Evolutionary conservation across 192 early-diverging fungal genomes (phyloP), one percentile per base, ranked within the genome.

Genomic region (Chytriomyces hyalinus): DNA sequence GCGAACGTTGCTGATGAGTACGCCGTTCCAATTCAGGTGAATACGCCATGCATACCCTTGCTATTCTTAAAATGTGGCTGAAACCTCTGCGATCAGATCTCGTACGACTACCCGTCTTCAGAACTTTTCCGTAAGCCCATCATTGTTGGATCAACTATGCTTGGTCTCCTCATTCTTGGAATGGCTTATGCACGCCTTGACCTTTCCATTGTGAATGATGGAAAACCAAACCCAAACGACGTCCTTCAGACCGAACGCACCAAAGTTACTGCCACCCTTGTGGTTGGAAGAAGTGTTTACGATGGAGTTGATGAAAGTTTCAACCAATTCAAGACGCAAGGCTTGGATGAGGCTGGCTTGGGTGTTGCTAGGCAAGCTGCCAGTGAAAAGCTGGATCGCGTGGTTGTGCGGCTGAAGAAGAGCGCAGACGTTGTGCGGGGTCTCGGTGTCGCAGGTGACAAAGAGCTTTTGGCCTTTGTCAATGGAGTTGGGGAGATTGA

Each of bases 1-100:
- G 75, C 74, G 46, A 94, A 94, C 68, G 80, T 98, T 9, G 89
- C 96, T 45, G 88, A 92, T 65, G 93, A 93, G 63, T 84, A 92
- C 46, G 80, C 74, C 5, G 76, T 72, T 15, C 68, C 73, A 15
- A 50, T 84, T 75, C 57, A 68, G 66, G 82, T 83, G 49, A 15
- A 36, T 36, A 36, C 0, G 36, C 36, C 36, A 36, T 36, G 36
- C 36, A 36, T 36, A 36, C 36, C 57, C 15, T 17, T 65, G 0
- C 17, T 49, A 78, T 44, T 13, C 44, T 22, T 60, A 63, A 13
- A 11, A 65, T 81, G 28, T 13, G 24, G 9, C 11, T 66, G 65
- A 26, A 47, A 57, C 57, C 22, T 53, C 13, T 20, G 50, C 57
- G 22, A 47, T 59, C n/a, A 87, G 82, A 85, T 89, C 72, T 65